Percentiles rank a stretch among this genome's conserved stretches.
These are phyloP conservation scores for Barnettozyma siamensis DNA, from an alignment of 805 yeast genomes.

Conservation along the genomic window DNA sequence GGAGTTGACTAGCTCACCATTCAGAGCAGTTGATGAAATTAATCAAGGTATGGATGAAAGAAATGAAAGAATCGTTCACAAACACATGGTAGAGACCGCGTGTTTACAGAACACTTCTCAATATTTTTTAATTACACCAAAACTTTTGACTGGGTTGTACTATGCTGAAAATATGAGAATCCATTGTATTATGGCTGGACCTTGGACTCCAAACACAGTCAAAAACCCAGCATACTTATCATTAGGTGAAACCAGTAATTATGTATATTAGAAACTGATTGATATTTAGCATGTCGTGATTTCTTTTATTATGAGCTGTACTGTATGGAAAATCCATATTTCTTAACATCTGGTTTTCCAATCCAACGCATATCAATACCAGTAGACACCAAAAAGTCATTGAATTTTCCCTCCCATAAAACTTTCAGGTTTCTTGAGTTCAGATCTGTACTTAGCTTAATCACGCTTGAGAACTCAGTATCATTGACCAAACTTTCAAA, in stretches of 20 bases:
- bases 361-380: conserved; percentile 54
- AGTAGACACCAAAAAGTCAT: conserved; percentile 71
- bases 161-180: conserved; percentile 78
- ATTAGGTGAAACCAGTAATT: conserved; percentile 30
- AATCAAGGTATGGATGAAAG: conserved; percentile 98
- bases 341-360: conserved; percentile 40
- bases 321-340: conserved; percentile 57
- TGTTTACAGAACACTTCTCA: conserved; percentile 64
- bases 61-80: conserved; percentile 84
- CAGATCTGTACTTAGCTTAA: conserved; percentile 68
- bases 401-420: conserved; percentile 84
- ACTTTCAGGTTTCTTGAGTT: conserved; percentile 55
- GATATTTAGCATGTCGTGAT: too few species aligned
- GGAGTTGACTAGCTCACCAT: conserved; percentile 82
- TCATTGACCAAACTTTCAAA: conserved; percentile 45
- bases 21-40: conserved; percentile 94
- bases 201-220: conserved; percentile 37
- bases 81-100: conserved; percentile 82
- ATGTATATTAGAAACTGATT: conserved; percentile 3
- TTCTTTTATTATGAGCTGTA: conserved; percentile 50
- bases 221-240: conserved; percentile 26
- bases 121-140: conserved; percentile 90
- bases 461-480: conserved; percentile 59
- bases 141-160: conserved; percentile 68
- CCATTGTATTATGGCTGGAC: conserved; percentile 72